Base-by-base conservation (phyloP, 1,284 basidiomycete species). In the Cutaneotrichosporon cutaneum region DNA sequence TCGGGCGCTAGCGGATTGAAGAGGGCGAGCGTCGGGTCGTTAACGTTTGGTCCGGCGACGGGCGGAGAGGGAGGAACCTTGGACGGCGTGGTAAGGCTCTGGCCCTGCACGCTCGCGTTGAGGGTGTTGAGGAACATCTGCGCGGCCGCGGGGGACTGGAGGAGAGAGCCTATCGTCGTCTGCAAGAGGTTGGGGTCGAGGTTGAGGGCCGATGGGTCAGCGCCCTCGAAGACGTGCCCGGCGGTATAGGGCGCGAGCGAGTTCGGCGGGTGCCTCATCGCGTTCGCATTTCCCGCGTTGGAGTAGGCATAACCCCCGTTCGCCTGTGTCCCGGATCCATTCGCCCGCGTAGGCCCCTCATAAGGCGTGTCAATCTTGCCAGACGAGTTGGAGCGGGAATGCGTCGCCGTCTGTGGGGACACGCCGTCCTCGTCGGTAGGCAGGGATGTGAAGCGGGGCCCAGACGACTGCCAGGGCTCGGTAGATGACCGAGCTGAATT, bases 91-190 rank as follows among this genome's bases (percentile, higher is more conserved):
- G 67, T 60, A 7, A 77, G 56, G 13, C 64, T 59, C 61, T 78
- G 76, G 32, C 73, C 76, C 61, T 78, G 76, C 2, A 64, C 63
- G 14, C 67, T 69, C n/a, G 65, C 63, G 56, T 72, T 76, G 27
- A 80, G 68, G 24, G 85, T 83, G 33, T 85, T 83, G 56, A 91
- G 80, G 53, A 92, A 81, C 66, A 87, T 86, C 67, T 90, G 88
- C 61, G 91, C 82, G 66, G 89, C 87, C 1, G 80, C 79, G 0
- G 88, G 88, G 0, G 85, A 85, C 51, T 86, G 84, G 53, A 87
- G 82, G 57, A 87, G 76, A 22, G 83, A 82, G 21, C 84, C 83
- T 44, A 90, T 81, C 1, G 87, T 83, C 4, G 83, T 81, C 65
- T 88, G 86, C 62, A 89, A 80, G 22, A 86, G 80, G 13, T 67